Evolutionary conservation across 2,329 filamentous ascomycete genomes (phyloP), one percentile per base, ranked within the genome.

Genomic region (Colletotrichum sp.): DNA sequence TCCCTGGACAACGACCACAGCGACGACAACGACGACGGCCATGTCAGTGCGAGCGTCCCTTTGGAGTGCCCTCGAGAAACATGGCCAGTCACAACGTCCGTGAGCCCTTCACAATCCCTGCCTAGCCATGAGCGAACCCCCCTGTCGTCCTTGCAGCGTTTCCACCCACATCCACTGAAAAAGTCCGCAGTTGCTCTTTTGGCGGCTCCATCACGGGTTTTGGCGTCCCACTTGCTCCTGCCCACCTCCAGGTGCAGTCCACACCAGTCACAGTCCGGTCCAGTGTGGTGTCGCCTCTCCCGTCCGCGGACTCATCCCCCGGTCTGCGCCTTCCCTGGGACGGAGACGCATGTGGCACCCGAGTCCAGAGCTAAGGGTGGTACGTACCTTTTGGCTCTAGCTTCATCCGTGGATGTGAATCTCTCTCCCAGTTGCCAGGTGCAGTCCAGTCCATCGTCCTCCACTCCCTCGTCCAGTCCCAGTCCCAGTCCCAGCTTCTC

Each of bases 121-220:
- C 34, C 28, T 32, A 21, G 73, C 73, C 70, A 74, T 76, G 70
- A 74, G 73, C 60, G 34, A 62, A 8, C 18, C 18, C 70, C 73
- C 73, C 70, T 73, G 73, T 61, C 70, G 30, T 43, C 21, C 48
- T 34, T 32, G n/a, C 48, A 21, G 30, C 18, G 18, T 32, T 36
- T 28, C 73, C 64, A 60, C 73, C 70, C 73, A 74, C 70, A 69
- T 73, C 70, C 70, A 76, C 58, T 38, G 65, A 67, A 72, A 61
- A 66, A 34, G 61, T 58, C 58, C 38, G 58, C 30, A 48, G 32
- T 36, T 52, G 26, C 26, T 24, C 34, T 21, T 62, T 58, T 56
- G 26, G 12, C 61, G 30, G 28, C 61, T 61, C 52, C 60, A 28
- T 68, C 68, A 66, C 38, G 28, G 24, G 34, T 30, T 38, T 13